A percentile compares a stretch with the other conserved stretches of the same genome.
phyloP scores from a whole-genome alignment of 257 asterid species.

The Solanum arcanum region DNA sequence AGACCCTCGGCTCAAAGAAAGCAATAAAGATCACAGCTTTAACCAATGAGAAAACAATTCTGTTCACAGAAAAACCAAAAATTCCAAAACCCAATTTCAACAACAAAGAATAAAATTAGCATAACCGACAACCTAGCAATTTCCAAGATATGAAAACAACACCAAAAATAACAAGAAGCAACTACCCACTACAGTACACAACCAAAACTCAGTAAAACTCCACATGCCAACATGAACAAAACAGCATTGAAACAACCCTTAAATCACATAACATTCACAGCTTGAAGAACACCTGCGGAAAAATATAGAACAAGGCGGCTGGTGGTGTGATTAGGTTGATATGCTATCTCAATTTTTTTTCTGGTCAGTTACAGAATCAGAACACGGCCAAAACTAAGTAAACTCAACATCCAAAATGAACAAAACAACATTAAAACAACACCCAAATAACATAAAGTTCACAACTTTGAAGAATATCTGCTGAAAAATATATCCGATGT shows the following conservation, averaged over 20 bases:
- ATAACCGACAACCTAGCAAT: neutral
- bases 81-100: neutral
- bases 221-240: neutral
- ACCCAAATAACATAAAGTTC: neutral
- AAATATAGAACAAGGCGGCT: neutral
- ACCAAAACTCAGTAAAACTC: neutral
- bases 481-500: neutral
- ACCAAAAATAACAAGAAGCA: neutral
- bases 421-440: neutral
- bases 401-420: neutral
- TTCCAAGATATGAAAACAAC: neutral
- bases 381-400: neutral
- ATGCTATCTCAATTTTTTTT: neutral
- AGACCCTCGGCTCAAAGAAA: neutral
- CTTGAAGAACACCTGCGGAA: neutral
- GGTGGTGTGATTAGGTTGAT: conserved; percentile 2
- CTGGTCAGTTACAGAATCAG: conserved; percentile 19
- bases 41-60: neutral
- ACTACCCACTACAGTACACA: neutral
- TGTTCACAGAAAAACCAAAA: neutral
- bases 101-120: neutral
- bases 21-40: neutral
- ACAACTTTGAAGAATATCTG: neutral
- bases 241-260: neutral
- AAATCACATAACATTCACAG: neutral